Base-by-base conservation (phyloP, 202 grass and related monocot genomes). In the Zoysia matrella region DNA sequence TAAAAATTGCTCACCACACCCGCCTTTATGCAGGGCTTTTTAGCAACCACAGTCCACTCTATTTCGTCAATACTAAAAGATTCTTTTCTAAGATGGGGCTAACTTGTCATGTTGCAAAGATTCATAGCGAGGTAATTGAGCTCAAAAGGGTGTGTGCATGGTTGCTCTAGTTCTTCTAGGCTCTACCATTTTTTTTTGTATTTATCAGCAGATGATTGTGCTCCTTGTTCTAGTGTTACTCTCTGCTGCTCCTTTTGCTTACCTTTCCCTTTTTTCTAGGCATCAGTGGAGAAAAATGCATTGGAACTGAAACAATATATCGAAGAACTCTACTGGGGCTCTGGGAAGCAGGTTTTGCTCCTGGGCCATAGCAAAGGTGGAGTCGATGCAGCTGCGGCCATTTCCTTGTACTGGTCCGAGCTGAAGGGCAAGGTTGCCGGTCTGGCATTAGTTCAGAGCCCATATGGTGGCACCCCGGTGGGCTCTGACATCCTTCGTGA, bases 341-440 rank as follows among this genome's bases (percentile, higher is more conserved):
- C 95, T 79, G 84, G 90, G 60, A 98, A 98, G 80, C 80, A 84
- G 44, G 87, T 86, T 58, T 78, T 98, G 86, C 88, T 98, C 68
- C 86, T 98, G 41, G 92, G 92, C 8, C 95, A 98, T 79, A 98
- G 95, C 80, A 98, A 98, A 81, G 95, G 92, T 10, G 95, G 95
- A 74, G 89, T 94, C 52, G 92, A 98, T 82, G 92, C 90, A 10
- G 92, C 95, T 46, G 95, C 95, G 1, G 84, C 90, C 11, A 74
- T 98, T 76, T 94, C 95, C 0, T 73, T 95, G 65, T 94, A 94
- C 77, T 98, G 95, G 95, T 82, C 84, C 7, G 90, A 94, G 15
- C 90, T 94, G 16, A 98, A 85, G 69, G 82, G 91, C 43, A 98
- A 94, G 86, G 95, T 94, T 16, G 92, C 90, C 0, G 92, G 95